Evolutionary conservation across 176 grass and related monocot genomes (phyloP), one percentile per base, ranked within the genome.

Genomic region (Tillandsia leiboldiana): DNA sequence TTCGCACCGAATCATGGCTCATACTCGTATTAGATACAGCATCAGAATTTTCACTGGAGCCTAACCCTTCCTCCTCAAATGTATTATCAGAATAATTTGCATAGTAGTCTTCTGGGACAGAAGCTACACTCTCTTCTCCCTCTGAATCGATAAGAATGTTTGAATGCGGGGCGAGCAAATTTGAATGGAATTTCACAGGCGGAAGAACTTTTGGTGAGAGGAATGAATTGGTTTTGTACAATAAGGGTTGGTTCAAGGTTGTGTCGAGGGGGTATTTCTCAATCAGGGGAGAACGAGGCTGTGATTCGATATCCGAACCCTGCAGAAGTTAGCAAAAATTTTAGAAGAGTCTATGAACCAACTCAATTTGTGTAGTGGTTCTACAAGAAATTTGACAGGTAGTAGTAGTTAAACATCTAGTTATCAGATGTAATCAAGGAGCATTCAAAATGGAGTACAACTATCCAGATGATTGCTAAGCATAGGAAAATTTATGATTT

Each of bases 1-100:
- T 23, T n/a, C 57, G 50, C 18, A 63, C 59, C 42, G 51, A 65
- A 33, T 65, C 66, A 15, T 51, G 68, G 48, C 72, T 80, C 2
- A 62, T 67, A 15, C 2, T 81, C 70, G 83, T 77, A 75, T 73
- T 6, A 1, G 89, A 91, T 42, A 63, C 75, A 18, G 82, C 79
- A 73, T 91, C 80, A 62, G 88, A 91, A 70, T 42, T 42, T 42
- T 90, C 89, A 75, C 86, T 96, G 33, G 88, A 91, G 51, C 75
- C 71, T 3, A 81, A 56, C 8, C 84, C 78, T 71, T 82, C 86
- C 52, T 89, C 92, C 63, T 94, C 86, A 47, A 66, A 71, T 48
- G 83, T 89, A 76, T 42, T 42, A 42, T 86, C 82, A 22, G 84
- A 88, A 54, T 84, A 81, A 85, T 80, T 79, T 1, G 67, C 75